A percentile compares a stretch with the other conserved stretches of the same genome.
phyloP scores from a whole-genome alignment of 345 rosid species.

The Brassica juncea region DNA sequence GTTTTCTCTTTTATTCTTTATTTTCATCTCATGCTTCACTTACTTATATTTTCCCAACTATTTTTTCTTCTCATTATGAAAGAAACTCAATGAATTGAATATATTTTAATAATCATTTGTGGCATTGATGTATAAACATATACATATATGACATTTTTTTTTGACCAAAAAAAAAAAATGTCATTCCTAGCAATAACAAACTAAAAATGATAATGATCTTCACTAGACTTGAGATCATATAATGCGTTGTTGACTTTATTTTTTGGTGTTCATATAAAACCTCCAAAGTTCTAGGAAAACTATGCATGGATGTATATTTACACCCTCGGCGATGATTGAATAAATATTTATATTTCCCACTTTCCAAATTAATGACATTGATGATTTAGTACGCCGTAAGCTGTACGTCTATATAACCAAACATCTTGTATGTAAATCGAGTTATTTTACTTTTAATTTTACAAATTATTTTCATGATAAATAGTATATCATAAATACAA shows the following conservation, averaged over 20 bases:
- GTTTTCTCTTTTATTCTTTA: conserved; percentile 30
- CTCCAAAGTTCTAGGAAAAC: background rate
- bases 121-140: background rate
- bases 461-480: background rate
- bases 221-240: background rate
- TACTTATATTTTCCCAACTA: conserved; percentile 23
- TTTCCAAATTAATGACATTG: conserved; percentile 19
- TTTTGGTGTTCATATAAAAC: background rate
- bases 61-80: background rate
- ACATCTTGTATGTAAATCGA: background rate
- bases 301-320: background rate
- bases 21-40: conserved; percentile 35
- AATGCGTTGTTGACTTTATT: background rate
- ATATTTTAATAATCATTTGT: background rate
- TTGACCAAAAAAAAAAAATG: no score
- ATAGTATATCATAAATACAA: background rate
- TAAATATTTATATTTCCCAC: background rate
- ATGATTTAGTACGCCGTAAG: conserved; percentile 3
- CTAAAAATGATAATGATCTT: background rate
- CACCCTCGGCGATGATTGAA: background rate
- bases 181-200: background rate
- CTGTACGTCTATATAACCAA: conserved; percentile 5
- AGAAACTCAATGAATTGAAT: background rate
- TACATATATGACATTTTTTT: no score
- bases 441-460: background rate